Percentiles rank a stretch among this genome's conserved stretches.
Evolutionary conservation across 2,329 filamentous ascomycete species (phyloP).

Genomic region (Talaromyces piceae): DNA sequence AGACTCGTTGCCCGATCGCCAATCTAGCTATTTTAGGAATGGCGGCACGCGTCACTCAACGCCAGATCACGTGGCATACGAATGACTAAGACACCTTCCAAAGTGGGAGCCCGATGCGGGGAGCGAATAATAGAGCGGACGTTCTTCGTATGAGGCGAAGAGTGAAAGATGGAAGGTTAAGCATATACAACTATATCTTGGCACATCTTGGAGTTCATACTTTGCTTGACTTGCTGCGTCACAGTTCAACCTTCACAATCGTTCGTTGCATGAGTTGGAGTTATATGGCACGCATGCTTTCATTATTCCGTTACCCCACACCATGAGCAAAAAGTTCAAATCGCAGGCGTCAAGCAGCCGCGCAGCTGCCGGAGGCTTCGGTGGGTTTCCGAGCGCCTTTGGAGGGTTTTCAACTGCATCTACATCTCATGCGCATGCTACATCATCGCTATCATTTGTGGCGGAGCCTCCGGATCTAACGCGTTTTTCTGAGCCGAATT

Average conservation of each 20-base stretch:
- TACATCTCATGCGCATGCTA: conserved; percentile 35
- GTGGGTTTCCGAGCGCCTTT: conserved; percentile 34
- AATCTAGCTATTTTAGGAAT: conserved; percentile 3
- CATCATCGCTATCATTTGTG: conserved; percentile 74
- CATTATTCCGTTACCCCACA: conserved; percentile 11
- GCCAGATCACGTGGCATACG: conserved; percentile 25
- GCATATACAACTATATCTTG: background rate
- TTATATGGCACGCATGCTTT: conserved; percentile 1
- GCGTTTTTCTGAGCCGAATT: conserved; percentile 67
- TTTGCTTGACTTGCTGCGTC: background rate
- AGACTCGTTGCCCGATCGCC: background rate
- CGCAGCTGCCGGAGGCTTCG: conserved; percentile 45
- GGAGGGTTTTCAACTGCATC: conserved; percentile 31
- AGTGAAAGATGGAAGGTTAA: no score
- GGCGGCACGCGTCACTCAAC: conserved; percentile 14
- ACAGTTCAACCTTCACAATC: background rate
- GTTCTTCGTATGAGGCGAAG: background rate
- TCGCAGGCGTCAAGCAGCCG: conserved; percentile 58
- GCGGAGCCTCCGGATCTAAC: conserved; percentile 76
- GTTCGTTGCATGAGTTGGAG: background rate
- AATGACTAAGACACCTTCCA: conserved; percentile 8
- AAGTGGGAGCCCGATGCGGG: conserved; percentile 13
- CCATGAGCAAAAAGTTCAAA: conserved; percentile 58
- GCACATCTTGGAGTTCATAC: background rate
- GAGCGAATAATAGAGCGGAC: background rate